Evolutionary conservation across 805 yeast species (phyloP), one percentile per base, ranked within the genome.

Genomic region (Scheffersomyces ergatensis): DNA sequence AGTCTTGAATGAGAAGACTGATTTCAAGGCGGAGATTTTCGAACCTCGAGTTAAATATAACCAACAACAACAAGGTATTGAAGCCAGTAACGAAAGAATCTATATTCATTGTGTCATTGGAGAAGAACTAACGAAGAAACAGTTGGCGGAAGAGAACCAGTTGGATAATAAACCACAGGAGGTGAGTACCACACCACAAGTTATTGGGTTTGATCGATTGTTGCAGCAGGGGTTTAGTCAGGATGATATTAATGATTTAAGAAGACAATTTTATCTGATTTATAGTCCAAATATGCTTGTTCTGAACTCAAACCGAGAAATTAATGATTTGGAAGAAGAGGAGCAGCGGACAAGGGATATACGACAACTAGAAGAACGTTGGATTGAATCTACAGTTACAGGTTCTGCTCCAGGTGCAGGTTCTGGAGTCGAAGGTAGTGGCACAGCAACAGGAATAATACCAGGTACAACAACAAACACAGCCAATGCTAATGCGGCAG

Each of bases 51-150:
- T 41, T 24, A 50, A 47, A 30, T 59, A 38, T 14, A 21, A 35
- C 27, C 33, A 31, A 26, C 38, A 32, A 33, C 39, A 31, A 4
- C 41, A 31, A 20, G 42, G 24, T 50, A 51, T 18, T n/a, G 47
- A 12, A 29, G 24, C 20, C 40, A 15, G 23, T 34, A 36, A 27
- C 5, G 37, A 26, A 7, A 63, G 63, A 34, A 64, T 84, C n/a
- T 86, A 82, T 53, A 70, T 89, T 3, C 95, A 87, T 57, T 88
- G 96, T 63, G 76, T 87, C 4, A 72, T 87, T 12, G 96, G 96
- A 5, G 89, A 79, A 25, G 74, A 70, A 12, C 54, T 85, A 31
- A 66, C 78, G 0, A 55, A 62, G 0, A 77, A 70, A 13, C 87
- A 84, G 53, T 60, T 87, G 21, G 70, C 65, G 1, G 67, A 76